Evolutionary conservation across 2,329 filamentous ascomycete genomes (phyloP).

Genomic region (Alternaria viburni): DNA sequence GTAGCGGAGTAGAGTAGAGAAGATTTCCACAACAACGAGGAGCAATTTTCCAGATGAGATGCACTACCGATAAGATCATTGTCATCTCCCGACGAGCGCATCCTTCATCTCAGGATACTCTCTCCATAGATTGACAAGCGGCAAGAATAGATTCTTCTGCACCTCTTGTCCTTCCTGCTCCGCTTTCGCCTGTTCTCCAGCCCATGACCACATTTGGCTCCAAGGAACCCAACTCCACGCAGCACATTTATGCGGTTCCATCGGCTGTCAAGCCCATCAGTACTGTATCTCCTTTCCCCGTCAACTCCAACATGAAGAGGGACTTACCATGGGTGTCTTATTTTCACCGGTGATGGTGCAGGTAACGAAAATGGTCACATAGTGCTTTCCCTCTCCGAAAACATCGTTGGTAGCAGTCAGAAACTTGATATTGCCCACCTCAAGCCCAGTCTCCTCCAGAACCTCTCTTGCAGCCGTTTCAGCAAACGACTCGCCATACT

Average conservation of each 20-base stretch:
- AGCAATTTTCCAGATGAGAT: neutral
- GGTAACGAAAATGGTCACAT: slow-evolving; percentile 73
- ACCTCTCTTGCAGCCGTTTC: slow-evolving; percentile 71
- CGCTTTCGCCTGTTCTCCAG: slow-evolving; percentile 39
- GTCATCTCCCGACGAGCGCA: slow-evolving; percentile 19
- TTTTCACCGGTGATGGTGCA: slow-evolving; percentile 57
- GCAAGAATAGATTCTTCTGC: slow-evolving; percentile 53
- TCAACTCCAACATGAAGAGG: neutral
- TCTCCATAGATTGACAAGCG: slow-evolving; percentile 54
- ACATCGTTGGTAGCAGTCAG: slow-evolving; percentile 71
- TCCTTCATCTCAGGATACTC: slow-evolving; percentile 38
- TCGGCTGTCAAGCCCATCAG: slow-evolving; percentile 25
- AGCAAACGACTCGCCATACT: slow-evolving; percentile 68
- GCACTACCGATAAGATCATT: neutral
- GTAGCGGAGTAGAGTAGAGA: neutral
- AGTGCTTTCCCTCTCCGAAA: slow-evolving; percentile 71
- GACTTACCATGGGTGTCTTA: slow-evolving; percentile 61
- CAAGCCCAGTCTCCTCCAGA: slow-evolving; percentile 70
- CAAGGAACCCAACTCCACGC: slow-evolving; percentile 62
- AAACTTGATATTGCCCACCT: slow-evolving; percentile 60
- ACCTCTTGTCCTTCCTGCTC: slow-evolving; percentile 33
- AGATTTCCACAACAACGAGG: neutral
- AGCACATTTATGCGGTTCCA: slow-evolving; percentile 62
- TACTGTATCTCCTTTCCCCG: neutral
- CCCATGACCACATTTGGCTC: slow-evolving; percentile 53